A percentile compares a stretch with the other conserved stretches of the same genome.
Evolutionary conservation across 1,284 basidiomycete genomes (phyloP).

Genomic region (Phylloporus sp.): DNA sequence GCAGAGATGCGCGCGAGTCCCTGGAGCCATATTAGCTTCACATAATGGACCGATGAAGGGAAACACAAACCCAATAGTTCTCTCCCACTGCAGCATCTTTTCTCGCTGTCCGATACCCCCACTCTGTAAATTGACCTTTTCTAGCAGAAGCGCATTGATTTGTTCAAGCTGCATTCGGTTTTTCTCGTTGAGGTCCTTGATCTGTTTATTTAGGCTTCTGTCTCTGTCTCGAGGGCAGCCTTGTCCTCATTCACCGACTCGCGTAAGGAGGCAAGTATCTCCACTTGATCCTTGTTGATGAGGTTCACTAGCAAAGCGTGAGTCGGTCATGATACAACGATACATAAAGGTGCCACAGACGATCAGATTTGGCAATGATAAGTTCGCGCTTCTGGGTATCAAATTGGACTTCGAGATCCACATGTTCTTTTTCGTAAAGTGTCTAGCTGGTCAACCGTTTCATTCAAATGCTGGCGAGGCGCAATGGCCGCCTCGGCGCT

Average conservation of each 20-base stretch:
- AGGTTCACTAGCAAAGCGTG: slow-evolving; percentile 61
- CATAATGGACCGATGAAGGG: background rate
- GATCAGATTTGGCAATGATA: slow-evolving; percentile 84
- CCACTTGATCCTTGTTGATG: slow-evolving; percentile 85
- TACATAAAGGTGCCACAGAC: slow-evolving; percentile 50
- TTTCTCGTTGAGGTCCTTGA: slow-evolving; percentile 80
- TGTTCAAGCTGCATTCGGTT: slow-evolving; percentile 92
- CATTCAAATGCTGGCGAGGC: slow-evolving; percentile 84
- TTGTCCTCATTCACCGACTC: slow-evolving; percentile 92
- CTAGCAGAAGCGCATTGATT: slow-evolving; percentile 83
- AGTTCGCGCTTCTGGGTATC: slow-evolving; percentile 73
- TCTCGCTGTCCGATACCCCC: slow-evolving; percentile 87
- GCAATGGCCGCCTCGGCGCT: slow-evolving; percentile 89
- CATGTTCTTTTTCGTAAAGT: slow-evolving; percentile 65
- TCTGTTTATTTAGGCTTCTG: slow-evolving; percentile 67
- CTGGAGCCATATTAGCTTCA: slow-evolving; percentile 39
- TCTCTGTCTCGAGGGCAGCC: slow-evolving; percentile 69
- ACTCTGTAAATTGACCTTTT: slow-evolving; percentile 90
- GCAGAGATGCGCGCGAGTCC: slow-evolving; percentile 73
- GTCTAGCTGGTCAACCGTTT: slow-evolving; percentile 86
- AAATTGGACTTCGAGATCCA: slow-evolving; percentile 75
- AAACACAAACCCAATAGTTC: slow-evolving; percentile 69
- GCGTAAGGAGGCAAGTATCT: slow-evolving; percentile 81
- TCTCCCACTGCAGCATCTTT: slow-evolving; percentile 79
- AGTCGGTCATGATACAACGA: slow-evolving; percentile 1